Evolutionary conservation across 164 flowering plant species (phyloP).

Genomic region (Annona squamosa): DNA sequence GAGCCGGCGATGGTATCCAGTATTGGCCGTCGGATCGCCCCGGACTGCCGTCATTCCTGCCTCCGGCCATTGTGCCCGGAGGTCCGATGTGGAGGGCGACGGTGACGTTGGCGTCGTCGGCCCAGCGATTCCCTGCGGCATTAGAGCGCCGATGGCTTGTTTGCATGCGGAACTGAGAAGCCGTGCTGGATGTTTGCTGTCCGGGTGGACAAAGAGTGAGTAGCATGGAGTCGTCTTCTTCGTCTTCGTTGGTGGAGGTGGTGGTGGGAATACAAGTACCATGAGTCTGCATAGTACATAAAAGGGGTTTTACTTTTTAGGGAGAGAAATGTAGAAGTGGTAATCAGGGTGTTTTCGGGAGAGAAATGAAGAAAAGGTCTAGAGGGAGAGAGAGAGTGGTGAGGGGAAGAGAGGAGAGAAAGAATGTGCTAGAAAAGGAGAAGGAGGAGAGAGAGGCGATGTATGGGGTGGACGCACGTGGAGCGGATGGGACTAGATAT

Average conservation of each 20-base stretch:
- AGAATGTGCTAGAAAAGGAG: neutral
- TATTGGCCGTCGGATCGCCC: slow-evolving; percentile 21
- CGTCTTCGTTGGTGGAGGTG: slow-evolving; percentile 18
- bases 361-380: slow-evolving; percentile 13
- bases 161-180: neutral
- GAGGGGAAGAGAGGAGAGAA: slow-evolving; percentile 10
- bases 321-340: neutral
- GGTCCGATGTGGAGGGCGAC: slow-evolving; percentile 55
- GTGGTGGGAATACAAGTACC: neutral
- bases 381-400: slow-evolving; percentile 8
- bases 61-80: slow-evolving; percentile 17
- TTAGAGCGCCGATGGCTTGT: neutral
- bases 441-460: neutral
- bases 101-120: slow-evolving; percentile 28
- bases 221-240: slow-evolving; percentile 36
- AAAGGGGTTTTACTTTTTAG: neutral
- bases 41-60: neutral
- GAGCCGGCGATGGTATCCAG: slow-evolving; percentile 61
- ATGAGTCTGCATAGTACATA: neutral
- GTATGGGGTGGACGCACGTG: slow-evolving; percentile 12
- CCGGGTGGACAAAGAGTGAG: slow-evolving; percentile 58
- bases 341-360: slow-evolving; percentile 10
- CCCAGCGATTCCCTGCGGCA: neutral
- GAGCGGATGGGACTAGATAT: slow-evolving; percentile 13
- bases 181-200: slow-evolving; percentile 13